Evolutionary conservation across 202 grass and related monocot genomes (phyloP).

Genomic region (Carex arenaria): DNA sequence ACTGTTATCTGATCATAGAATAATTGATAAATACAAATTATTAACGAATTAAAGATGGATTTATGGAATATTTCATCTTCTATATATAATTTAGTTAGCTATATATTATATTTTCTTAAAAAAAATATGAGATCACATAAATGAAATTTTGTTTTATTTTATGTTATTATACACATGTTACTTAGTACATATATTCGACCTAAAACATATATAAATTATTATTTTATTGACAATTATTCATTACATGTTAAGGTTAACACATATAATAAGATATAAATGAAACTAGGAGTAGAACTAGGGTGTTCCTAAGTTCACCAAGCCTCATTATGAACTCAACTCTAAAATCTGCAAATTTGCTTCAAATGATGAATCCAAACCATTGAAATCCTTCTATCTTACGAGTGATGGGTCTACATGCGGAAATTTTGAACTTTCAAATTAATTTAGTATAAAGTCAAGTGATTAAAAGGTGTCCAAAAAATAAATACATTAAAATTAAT

Average conservation of each 20-base stretch:
- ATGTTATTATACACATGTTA: not conserved
- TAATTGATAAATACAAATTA: not conserved
- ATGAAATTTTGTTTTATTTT: not conserved
- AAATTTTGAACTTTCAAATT: too few relatives aligned
- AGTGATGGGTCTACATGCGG: too few relatives aligned
- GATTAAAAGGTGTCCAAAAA: too few relatives aligned
- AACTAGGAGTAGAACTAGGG: too few relatives aligned
- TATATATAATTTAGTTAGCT: not conserved
- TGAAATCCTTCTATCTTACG: too few relatives aligned
- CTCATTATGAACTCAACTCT: too few relatives aligned
- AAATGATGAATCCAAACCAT: too few relatives aligned
- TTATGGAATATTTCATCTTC: not conserved
- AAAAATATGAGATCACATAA: not conserved
- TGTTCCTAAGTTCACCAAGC: too few relatives aligned
- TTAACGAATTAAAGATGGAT: not conserved
- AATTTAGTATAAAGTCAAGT: too few relatives aligned
- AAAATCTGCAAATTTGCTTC: too few relatives aligned
- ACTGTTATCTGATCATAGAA: not conserved
- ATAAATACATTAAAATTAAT: too few relatives aligned
- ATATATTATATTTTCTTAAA: not conserved
- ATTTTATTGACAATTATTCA: not conserved
- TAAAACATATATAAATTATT: not conserved
- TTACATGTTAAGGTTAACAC: not conserved
- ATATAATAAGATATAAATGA: not conserved
- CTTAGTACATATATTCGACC: not conserved